Percentiles rank a stretch among this genome's conserved stretches.
phyloP scores from a whole-genome alignment of 805 yeast genomes.

The Metschnikowia cerradonensis region DNA sequence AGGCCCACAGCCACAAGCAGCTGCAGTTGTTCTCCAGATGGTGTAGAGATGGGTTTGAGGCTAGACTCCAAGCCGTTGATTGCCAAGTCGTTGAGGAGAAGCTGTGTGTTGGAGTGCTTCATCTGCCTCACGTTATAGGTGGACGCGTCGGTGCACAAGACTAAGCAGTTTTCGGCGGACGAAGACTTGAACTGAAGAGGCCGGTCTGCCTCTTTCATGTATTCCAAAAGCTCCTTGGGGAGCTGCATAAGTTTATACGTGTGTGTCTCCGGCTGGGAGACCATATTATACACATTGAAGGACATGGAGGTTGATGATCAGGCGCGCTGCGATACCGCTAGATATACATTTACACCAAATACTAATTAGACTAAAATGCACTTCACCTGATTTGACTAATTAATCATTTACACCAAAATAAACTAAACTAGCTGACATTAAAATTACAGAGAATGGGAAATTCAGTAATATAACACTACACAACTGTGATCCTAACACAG shows the following conservation, averaged over 20 bases:
- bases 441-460: too few species aligned
- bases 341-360: background rate
- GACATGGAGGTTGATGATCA: constrained; percentile 10
- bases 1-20: constrained; percentile 28
- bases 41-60: background rate
- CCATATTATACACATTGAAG: constrained; percentile 12
- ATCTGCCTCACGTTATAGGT: constrained; percentile 72
- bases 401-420: too few species aligned
- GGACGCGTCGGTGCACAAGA: constrained; percentile 51
- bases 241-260: constrained; percentile 18
- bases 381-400: too few species aligned
- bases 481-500: too few species aligned
- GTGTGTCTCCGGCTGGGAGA: constrained; percentile 8
- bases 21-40: background rate
- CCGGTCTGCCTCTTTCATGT: constrained; percentile 6
- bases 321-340: background rate
- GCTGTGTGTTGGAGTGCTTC: constrained; percentile 84
- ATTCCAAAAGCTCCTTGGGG: constrained; percentile 12
- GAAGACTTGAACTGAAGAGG: constrained; percentile 15
- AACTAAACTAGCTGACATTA: too few species aligned
- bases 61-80: constrained; percentile 1
- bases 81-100: constrained; percentile 39
- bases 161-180: constrained; percentile 38
- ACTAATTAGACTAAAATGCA: too few species aligned
- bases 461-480: too few species aligned